phyloP scores from a whole-genome alignment of 2,329 filamentous ascomycete species.

The Lasiodiplodia sp. region DNA sequence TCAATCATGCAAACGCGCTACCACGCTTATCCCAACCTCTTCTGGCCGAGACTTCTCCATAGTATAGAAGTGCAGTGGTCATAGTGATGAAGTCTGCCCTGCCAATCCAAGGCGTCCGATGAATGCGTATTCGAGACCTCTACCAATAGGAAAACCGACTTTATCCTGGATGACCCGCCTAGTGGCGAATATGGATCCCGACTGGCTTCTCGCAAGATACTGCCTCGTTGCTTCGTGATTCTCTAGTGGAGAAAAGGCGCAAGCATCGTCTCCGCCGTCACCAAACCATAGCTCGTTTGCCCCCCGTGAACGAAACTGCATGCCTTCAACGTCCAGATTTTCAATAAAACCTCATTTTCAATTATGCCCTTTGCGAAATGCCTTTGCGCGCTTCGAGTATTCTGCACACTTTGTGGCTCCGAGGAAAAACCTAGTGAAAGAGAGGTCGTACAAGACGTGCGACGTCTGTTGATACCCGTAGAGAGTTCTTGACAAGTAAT shows the following conservation, averaged over 20 bases:
- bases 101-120: too few relatives aligned
- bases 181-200: too few relatives aligned
- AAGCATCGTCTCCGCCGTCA: too few relatives aligned
- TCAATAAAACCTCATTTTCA: background rate
- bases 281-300: background rate
- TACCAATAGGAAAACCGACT: too few relatives aligned
- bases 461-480: background rate
- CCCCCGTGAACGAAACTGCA: background rate
- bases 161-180: too few relatives aligned
- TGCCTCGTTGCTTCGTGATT: too few relatives aligned
- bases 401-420: background rate
- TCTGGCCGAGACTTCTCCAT: background rate
- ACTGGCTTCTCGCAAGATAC: too few relatives aligned
- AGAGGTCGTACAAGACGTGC: background rate
- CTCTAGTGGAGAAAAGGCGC: too few relatives aligned
- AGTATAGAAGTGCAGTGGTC: background rate
- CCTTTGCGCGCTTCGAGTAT: background rate
- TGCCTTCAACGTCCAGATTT: too few relatives aligned
- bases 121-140: too few relatives aligned
- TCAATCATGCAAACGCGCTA: slow-evolving; percentile 1
- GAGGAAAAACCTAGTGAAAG: background rate
- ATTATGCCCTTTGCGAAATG: background rate
- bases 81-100: background rate
- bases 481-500: background rate
- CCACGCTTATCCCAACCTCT: too few relatives aligned